phyloP scores from a whole-genome alignment of 495 filamentous ascomycete species.

The Delitschia confertaspora region DNA sequence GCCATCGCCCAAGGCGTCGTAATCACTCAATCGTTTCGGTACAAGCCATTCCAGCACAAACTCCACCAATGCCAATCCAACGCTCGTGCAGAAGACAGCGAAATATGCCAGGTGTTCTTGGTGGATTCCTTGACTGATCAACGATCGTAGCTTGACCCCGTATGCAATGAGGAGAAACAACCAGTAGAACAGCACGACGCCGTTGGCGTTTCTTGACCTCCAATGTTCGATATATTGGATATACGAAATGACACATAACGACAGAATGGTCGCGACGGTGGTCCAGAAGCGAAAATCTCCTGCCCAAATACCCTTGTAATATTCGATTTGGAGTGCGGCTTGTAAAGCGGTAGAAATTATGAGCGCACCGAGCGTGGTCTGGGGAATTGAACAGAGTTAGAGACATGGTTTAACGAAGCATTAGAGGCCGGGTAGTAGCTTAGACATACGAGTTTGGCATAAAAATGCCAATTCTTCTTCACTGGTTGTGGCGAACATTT shows the following conservation, averaged over 20 bases:
- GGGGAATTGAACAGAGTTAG: conserved; percentile 4
- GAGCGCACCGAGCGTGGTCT: conserved; percentile 64
- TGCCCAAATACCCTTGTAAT: conserved; percentile 59
- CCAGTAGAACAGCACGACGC: conserved; percentile 95
- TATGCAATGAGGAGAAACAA: conserved; percentile 74
- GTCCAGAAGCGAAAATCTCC: conserved; percentile 89
- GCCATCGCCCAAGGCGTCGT: conserved; percentile 75
- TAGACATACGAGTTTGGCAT: conserved; percentile 68
- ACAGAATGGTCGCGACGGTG: conserved; percentile 65
- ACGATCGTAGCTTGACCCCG: conserved; percentile 78
- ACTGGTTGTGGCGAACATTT: conserved; percentile 53
- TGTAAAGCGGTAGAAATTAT: conserved; percentile 60
- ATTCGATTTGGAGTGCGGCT: conserved; percentile 66
- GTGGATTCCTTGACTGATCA: conserved; percentile 68
- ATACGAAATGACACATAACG: conserved; percentile 67
- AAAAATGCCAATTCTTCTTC: conserved; percentile 90
- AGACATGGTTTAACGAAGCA: not conserved
- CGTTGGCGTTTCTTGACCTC: conserved; percentile 80
- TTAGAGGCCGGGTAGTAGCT: not conserved
- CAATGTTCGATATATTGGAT: conserved; percentile 91
- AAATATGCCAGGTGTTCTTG: conserved; percentile 63
- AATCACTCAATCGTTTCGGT: conserved; percentile 76
- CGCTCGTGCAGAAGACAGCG: conserved; percentile 61
- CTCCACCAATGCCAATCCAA: conserved; percentile 62
- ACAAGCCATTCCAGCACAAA: conserved; percentile 84